Base-by-base conservation (phyloP, 176 grass and related monocot genomes). In the Canna indica region DNA sequence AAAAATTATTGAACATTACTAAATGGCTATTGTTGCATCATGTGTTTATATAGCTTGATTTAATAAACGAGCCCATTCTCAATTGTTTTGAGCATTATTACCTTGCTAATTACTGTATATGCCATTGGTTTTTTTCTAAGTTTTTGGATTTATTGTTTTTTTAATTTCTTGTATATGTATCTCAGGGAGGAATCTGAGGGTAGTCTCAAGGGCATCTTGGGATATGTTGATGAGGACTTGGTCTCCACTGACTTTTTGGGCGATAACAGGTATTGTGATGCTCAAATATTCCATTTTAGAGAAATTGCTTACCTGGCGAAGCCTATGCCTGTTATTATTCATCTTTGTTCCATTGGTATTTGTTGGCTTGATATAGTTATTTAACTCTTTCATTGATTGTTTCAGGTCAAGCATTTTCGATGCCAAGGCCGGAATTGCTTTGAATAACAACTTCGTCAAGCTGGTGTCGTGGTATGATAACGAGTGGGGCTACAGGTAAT, bases 181-280 rank as follows among this genome's bases (percentile, higher is more conserved):
- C 35, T 2, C 76, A 96, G 92, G 85, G 83, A 88, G n/a, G 92
- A 87, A 77, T 78, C 92, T 8, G 88, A 96, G 77, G 88, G 88
- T 24, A 81, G 73, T 1, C 88, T 91, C 44, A 96, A 96, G 74
- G 92, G 92, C 64, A 91, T 91, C 74, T 59, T 96, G 28, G 92
- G 92, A 24, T 96, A 96, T 27, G 83, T 82, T 1, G 92, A 96
- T 0, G 92, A 96, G 32, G 92, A 96, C 79, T 85, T 96, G 67
- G 92, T 96, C 67, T 96, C 92, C 75, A 76, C 88, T 1, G 92
- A 96, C 79, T 96, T 96, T 36, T 22, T 91, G 74, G 92, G 92
- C 69, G 92, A 96, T 78, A 88, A 9, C 85, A 96, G 92, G 91
- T 91, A 75, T 0, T 1, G n/a, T 32, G 22, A 39, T 8, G 14